Percentiles rank a stretch among this genome's conserved stretches.
phyloP scores from a whole-genome alignment of 2,329 filamentous ascomycete species.

The Thermothelomyces thermophilus region DNA sequence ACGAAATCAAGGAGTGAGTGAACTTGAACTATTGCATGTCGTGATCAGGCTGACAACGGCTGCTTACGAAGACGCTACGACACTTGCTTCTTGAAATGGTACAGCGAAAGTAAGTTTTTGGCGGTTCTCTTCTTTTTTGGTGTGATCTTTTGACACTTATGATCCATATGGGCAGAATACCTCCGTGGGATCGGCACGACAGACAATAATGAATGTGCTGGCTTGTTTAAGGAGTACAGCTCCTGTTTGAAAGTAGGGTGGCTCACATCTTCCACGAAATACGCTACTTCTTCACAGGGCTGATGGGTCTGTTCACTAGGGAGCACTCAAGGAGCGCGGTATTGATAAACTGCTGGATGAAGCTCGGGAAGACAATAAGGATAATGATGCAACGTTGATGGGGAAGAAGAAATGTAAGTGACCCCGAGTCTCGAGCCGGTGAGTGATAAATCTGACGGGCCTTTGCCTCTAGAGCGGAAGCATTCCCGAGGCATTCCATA shows the following conservation, averaged over 20 bases:
- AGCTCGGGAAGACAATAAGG: constrained; percentile 79
- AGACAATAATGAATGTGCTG: constrained; percentile 72
- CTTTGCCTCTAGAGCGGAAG: not conserved
- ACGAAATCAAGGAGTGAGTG: constrained; percentile 86
- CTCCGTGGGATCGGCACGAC: constrained; percentile 74
- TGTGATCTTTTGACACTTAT: not conserved
- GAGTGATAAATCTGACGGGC: not conserved
- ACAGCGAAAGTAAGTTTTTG: constrained; percentile 76
- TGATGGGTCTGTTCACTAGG: constrained; percentile 41
- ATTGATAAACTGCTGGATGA: constrained; percentile 92
- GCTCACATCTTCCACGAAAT: no score
- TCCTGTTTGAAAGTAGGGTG: constrained; percentile 70
- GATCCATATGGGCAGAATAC: constrained; percentile 58
- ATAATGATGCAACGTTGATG: constrained; percentile 68
- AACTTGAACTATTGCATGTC: not conserved
- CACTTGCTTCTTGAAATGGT: constrained; percentile 98
- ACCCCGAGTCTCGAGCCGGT: not conserved
- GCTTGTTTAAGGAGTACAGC: constrained; percentile 83
- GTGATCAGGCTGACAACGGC: not conserved
- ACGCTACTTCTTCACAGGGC: not conserved
- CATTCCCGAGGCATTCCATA: no score
- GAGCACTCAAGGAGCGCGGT: constrained; percentile 77
- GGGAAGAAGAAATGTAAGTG: constrained; percentile 32
- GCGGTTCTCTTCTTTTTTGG: not conserved
- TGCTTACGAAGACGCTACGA: constrained; percentile 68